A percentile compares a stretch with the other conserved stretches of the same genome.
Evolutionary conservation across 495 filamentous ascomycete genomes (phyloP).

Genomic region (Hypoxylon subgilvum): DNA sequence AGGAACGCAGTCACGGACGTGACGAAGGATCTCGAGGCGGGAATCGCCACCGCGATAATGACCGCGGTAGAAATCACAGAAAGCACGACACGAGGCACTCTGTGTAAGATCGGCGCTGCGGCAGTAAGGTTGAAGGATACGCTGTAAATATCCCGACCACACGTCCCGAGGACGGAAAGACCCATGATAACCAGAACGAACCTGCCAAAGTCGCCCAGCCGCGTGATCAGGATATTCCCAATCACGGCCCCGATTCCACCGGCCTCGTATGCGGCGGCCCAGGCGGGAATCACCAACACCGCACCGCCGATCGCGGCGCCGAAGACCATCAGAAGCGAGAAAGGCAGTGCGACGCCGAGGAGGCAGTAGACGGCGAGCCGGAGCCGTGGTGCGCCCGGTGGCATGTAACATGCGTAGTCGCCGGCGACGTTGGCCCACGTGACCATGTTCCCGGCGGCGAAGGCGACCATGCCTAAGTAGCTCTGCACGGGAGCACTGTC

Average conservation of each 20-base stretch:
- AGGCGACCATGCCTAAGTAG: slow-evolving; percentile 33
- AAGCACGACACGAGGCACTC: slow-evolving; percentile 49
- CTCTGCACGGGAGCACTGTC: slow-evolving; percentile 5
- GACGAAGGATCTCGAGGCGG: slow-evolving; percentile 51
- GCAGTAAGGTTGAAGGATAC: slow-evolving; percentile 54
- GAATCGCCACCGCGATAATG: slow-evolving; percentile 51
- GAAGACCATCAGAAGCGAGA: slow-evolving; percentile 51
- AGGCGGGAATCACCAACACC: slow-evolving; percentile 36
- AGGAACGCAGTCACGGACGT: slow-evolving; percentile 51
- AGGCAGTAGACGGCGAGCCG: slow-evolving; percentile 45
- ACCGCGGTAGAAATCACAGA: slow-evolving; percentile 48
- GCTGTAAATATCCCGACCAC: slow-evolving; percentile 42
- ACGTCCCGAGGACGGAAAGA: slow-evolving; percentile 52
- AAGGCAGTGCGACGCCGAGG: slow-evolving; percentile 49
- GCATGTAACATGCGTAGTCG: slow-evolving; percentile 47
- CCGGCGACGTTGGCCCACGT: slow-evolving; percentile 41
- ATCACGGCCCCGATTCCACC: slow-evolving; percentile 52
- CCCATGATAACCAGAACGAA: slow-evolving; percentile 55
- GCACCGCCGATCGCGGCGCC: slow-evolving; percentile 54
- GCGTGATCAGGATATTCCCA: slow-evolving; percentile 49
- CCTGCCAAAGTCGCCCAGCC: slow-evolving; percentile 52
- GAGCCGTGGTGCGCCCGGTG: slow-evolving; percentile 41
- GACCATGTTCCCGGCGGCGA: slow-evolving; percentile 43
- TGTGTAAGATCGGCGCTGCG: slow-evolving; percentile 45
- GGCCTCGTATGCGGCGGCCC: slow-evolving; percentile 43